phyloP scores from a whole-genome alignment of 192 early-diverging fungal species.

The Backusella macrospora region DNA sequence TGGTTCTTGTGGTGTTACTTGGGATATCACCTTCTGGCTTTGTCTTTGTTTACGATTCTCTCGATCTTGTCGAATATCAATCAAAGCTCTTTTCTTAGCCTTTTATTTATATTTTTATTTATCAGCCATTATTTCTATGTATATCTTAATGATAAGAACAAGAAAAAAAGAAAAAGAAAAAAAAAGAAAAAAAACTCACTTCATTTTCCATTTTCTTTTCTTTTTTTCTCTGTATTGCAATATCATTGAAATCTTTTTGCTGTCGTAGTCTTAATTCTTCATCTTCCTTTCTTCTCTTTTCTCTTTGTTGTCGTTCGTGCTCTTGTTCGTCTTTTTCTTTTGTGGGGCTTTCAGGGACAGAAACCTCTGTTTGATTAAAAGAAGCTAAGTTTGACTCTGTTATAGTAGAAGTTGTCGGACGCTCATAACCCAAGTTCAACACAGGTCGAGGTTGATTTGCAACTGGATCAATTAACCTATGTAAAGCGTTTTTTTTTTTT shows the following conservation, averaged over 20 bases:
- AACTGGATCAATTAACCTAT: background rate
- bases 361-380: background rate
- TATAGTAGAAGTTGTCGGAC: background rate
- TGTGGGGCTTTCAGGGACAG: background rate
- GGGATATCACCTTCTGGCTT: background rate
- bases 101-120: background rate
- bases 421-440: background rate
- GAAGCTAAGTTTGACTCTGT: background rate
- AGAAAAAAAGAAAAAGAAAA: too few relatives aligned
- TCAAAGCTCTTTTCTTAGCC: constrained; percentile 2
- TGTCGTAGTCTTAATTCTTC: background rate
- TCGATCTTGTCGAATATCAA: constrained; percentile 14
- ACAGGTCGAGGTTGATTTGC: background rate
- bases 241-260: background rate
- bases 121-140: too few relatives aligned
- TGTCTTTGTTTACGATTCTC: background rate
- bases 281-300: constrained; percentile 12
- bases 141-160: too few relatives aligned
- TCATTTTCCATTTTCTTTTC: constrained; percentile 11
- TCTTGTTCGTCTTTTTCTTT: background rate
- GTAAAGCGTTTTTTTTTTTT: background rate
- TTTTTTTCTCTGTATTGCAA: background rate
- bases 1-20: background rate
- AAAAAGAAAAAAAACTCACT: background rate
- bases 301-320: background rate